Conservation (phyloP, 305 asterid genomes). For the Vinca major region DNA sequence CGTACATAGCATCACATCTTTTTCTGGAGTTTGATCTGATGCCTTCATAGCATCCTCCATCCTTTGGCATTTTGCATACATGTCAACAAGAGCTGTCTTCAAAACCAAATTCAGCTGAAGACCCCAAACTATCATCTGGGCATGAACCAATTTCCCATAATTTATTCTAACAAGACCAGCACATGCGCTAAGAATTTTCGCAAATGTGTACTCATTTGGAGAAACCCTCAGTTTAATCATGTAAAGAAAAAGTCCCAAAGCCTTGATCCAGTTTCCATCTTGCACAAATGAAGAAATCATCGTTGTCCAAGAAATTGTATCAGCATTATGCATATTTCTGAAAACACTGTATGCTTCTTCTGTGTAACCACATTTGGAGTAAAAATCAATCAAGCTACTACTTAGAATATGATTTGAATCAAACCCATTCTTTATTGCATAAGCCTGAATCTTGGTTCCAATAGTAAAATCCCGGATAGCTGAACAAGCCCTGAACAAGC, state of each 20-base stretch:
- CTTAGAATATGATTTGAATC: conserved; percentile 11
- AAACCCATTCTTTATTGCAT: conserved; percentile 10
- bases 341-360: conserved; percentile 10
- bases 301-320: conserved; percentile 17
- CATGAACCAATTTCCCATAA: conserved; percentile 14
- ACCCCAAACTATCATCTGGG: conserved; percentile 13
- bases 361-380: conserved; percentile 9
- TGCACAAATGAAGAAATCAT: conserved; percentile 15
- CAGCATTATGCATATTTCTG: background rate
- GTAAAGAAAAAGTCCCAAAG: background rate
- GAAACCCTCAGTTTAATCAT: conserved; percentile 8
- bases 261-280: conserved; percentile 4
- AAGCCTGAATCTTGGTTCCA: conserved; percentile 6
- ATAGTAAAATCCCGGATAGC: conserved; percentile 3
- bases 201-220: conserved; percentile 17
- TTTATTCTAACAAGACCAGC: conserved; percentile 3
- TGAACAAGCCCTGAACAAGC: conserved; percentile 11
- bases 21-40: conserved; percentile 10
- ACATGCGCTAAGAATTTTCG: conserved; percentile 12
- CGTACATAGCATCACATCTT: conserved; percentile 11
- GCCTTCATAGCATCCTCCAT: conserved; percentile 19
- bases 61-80: conserved; percentile 13
- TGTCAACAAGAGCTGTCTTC: conserved; percentile 17
- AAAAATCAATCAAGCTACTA: conserved; percentile 12
- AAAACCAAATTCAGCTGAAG: conserved; percentile 15